Evolutionary conservation across 352 stramenopile species (phyloP), one percentile per base, ranked within the genome.

Genomic region (Pythium grandisporangium): DNA sequence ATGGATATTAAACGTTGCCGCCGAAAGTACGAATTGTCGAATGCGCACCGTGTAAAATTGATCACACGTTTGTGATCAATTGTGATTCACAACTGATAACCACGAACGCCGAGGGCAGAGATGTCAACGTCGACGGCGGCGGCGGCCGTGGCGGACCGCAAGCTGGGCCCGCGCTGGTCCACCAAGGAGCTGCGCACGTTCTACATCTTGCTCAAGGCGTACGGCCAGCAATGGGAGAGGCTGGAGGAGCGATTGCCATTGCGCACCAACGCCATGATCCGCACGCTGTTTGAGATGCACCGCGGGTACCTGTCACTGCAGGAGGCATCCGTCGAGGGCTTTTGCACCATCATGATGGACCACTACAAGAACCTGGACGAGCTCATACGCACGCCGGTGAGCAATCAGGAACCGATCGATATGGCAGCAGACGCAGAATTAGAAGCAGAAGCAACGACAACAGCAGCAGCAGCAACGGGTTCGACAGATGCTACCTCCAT

Each of bases 261-360:
- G 19, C 69, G 77, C 7, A 79, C 71, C 27, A 43, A 51, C 32
- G 58, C 61, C 17, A 85, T 85, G 74, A 58, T 86, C 46, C 67
- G 72, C 42, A 59, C 58, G 10, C 41, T 88, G 23, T 81, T 70
- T 39, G 66, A 80, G 25, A 80, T 75, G 63, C 72, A 88, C 33
- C 60, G 73, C 49, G 61, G 66, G 23, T 88, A 88, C 29, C 34
- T 91, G 42, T 79, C 74, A 34, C 60, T 82, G 14, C 45, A 70
- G 2, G 67, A 85, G 37, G 71, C 77, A 2, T 84, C 77, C 19
- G 67, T 61, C 38, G 74, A 88, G 21, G 77, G 68, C 26, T 80
- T 91, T 38, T 83, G 66, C 42, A 61, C 74, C 14, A 76, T 84
- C 38, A 70, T 86, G 60, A 68, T 49, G 51, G 66, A 84, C 45